These are phyloP conservation scores for Naegleria gruberi DNA, from an alignment of 208 protist species.

Conservation along the genomic window DNA sequence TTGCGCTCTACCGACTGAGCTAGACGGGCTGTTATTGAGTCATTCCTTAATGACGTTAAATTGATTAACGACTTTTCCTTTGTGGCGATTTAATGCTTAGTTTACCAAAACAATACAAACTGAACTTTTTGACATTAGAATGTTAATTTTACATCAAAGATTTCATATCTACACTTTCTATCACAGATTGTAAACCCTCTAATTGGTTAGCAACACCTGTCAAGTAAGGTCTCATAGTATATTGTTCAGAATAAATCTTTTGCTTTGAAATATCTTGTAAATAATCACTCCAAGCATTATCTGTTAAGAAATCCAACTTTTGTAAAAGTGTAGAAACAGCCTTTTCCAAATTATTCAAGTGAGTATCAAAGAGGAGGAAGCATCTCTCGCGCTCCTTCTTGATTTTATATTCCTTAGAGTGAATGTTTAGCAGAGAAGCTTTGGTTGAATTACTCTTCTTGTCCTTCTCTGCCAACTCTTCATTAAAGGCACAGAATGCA, in stretches of 20 bases:
- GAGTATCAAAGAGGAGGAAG: neutral
- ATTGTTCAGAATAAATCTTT: neutral
- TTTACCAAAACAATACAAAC: no score
- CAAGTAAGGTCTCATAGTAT: neutral
- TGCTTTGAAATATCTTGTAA: neutral
- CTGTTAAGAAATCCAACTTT: neutral
- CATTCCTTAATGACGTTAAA: no score
- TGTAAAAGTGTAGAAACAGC: neutral
- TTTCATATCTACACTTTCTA: neutral
- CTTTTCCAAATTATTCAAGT: neutral
- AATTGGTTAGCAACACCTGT: neutral
- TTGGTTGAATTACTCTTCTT: neutral
- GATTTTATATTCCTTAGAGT: no score
- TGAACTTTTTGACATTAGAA: no score
- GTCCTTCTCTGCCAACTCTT: neutral
- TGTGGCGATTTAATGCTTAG: no score
- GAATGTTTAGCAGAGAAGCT: neutral
- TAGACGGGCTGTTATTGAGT: no score
- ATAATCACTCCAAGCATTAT: neutral
- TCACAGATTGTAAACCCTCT: neutral
- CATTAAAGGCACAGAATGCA: neutral
- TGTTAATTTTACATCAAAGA: no score
- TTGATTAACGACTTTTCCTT: no score
- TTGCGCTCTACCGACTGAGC: no score
- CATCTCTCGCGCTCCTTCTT: neutral